phyloP scores from a whole-genome alignment of 129 eudicot genomes.

The Daucus carota region DH1_v3.0 NC_030383.2:59493501-59494000 shows the following conservation, averaged over 20 bases:
- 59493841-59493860: not conserved
- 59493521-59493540: not conserved
- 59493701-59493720: not conserved
- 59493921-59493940: too few species aligned
- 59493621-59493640: not conserved
- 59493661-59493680: not conserved
- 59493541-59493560: slow-evolving; percentile 8
- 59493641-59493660: not conserved
- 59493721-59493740: not conserved
- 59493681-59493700: not conserved
- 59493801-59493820: not conserved
- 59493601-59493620: slow-evolving; percentile 2
- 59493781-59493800: not conserved
- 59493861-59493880: too few species aligned
- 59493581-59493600: not conserved
- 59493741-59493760: not conserved
- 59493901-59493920: too few species aligned
- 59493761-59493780: not conserved
- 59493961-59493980: too few species aligned
- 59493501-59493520: slow-evolving; percentile 1
- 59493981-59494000: too few species aligned
- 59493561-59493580: not conserved
- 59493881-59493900: too few species aligned
- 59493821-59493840: not conserved
- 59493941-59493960: too few species aligned